A percentile compares a stretch with the other conserved stretches of the same genome.
phyloP scores from a whole-genome alignment of 495 filamentous ascomycete species.

The Massariosphaeria phaeospora region DNA sequence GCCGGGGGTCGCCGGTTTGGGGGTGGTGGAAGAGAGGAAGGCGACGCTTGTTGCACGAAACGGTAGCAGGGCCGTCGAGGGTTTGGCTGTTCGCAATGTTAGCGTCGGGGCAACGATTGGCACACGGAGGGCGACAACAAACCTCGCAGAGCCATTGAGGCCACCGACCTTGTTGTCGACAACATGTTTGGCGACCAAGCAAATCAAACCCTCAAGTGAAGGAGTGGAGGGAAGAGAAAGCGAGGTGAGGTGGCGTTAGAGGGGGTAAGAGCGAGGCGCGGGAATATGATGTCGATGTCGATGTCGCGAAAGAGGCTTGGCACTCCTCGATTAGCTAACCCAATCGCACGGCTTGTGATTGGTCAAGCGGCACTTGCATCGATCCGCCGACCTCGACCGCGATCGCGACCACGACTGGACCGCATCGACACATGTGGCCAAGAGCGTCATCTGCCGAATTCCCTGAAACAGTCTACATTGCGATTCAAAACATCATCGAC shows the following conservation, averaged over 20 bases:
- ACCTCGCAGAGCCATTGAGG: constrained; percentile 69
- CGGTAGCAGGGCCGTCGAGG: constrained; percentile 54
- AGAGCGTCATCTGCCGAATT: too few species aligned
- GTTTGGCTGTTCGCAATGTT: constrained; percentile 51
- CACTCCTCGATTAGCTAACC: constrained; percentile 12
- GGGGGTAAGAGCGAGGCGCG: background rate
- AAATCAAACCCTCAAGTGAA: constrained; percentile 21
- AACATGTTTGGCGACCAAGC: constrained; percentile 50
- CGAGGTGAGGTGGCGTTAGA: constrained; percentile 19
- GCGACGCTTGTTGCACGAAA: constrained; percentile 50
- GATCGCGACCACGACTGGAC: background rate
- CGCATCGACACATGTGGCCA: background rate
- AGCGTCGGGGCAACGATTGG: constrained; percentile 30
- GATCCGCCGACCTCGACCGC: background rate
- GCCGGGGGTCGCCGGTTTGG: constrained; percentile 51
- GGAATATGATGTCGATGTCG: constrained; percentile 26
- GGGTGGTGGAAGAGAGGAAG: constrained; percentile 57
- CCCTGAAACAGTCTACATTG: too few species aligned
- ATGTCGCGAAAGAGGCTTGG: constrained; percentile 7
- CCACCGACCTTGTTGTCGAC: constrained; percentile 58
- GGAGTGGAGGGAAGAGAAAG: constrained; percentile 32
- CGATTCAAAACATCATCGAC: too few species aligned
- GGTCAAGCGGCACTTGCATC: background rate
- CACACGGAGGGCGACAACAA: constrained; percentile 35
- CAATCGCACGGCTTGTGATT: constrained; percentile 15